A percentile compares a stretch with the other conserved stretches of the same genome.
Conservation (phyloP, 192 early-diverging fungal genomes). For the Backusella mclennaniae region DNA sequence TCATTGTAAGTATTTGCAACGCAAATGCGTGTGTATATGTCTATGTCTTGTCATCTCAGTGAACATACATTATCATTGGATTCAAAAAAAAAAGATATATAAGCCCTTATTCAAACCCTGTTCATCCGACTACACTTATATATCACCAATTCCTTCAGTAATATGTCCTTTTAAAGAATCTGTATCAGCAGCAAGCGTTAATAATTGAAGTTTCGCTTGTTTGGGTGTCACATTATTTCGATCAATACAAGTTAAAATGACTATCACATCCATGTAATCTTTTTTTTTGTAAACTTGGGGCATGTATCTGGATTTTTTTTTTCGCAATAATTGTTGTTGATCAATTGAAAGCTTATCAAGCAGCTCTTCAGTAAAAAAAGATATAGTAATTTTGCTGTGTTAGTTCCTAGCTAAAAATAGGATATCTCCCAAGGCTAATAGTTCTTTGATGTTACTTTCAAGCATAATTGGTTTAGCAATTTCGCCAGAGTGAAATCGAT, state of each 20-base stretch:
- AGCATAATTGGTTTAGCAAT: neutral
- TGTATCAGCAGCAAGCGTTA: neutral
- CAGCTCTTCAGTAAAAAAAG: neutral
- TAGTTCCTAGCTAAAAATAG: constrained; percentile 6
- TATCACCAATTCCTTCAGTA: constrained; percentile 6
- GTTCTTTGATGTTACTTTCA: constrained; percentile 10
- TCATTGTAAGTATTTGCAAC: constrained; percentile 41
- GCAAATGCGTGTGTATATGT: neutral
- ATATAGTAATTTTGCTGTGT: neutral
- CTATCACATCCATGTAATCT: neutral
- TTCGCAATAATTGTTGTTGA: constrained; percentile 2
- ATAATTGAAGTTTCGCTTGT: neutral
- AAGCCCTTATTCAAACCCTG: constrained; percentile 7
- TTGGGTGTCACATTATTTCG: neutral
- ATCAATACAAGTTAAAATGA: neutral
- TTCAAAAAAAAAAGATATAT: neutral
- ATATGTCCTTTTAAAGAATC: neutral
- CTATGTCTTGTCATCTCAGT: constrained; percentile 1
- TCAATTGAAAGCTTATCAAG: neutral
- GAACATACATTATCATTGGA: constrained; percentile 12
- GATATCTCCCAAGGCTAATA: constrained; percentile 12
- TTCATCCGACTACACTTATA: constrained; percentile 4
- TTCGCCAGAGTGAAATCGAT: neutral
- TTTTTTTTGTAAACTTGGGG: neutral
- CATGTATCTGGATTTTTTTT: neutral